These are phyloP conservation scores for Dysphania ambrosioides DNA, from an alignment of 148 eudicot genomes.

Conservation along the genomic window DNA sequence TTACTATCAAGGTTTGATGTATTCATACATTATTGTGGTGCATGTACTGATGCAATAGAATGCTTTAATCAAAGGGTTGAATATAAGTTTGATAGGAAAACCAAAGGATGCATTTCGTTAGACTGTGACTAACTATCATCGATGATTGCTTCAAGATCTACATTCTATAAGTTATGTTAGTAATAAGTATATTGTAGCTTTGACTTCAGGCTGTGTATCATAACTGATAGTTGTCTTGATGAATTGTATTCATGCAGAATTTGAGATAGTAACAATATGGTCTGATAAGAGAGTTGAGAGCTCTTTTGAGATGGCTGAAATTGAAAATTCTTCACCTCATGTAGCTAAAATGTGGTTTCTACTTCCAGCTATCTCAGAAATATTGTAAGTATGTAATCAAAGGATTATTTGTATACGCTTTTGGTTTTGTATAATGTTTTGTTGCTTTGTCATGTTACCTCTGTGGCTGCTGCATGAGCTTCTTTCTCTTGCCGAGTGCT, in stretches of 20 bases:
- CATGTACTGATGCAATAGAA: background rate
- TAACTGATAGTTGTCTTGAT: constrained; percentile 14
- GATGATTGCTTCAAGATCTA: background rate
- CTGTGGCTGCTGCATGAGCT: background rate
- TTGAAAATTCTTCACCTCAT: constrained; percentile 81
- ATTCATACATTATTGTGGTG: background rate
- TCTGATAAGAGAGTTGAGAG: constrained; percentile 62
- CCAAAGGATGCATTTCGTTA: background rate
- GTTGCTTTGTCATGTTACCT: background rate
- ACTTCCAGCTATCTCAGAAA: constrained; percentile 42
- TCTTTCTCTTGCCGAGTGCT: no score
- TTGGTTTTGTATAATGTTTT: background rate
- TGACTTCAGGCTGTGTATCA: background rate
- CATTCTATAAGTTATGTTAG: background rate
- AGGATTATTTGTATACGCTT: background rate
- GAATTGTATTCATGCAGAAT: constrained; percentile 46
- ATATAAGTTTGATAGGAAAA: constrained; percentile 10
- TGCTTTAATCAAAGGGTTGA: constrained; percentile 9
- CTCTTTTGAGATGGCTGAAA: constrained; percentile 95
- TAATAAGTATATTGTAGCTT: background rate
- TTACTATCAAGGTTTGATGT: constrained; percentile 1
- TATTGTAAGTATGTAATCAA: constrained; percentile 43
- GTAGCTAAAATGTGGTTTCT: constrained; percentile 88
- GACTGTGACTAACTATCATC: background rate
- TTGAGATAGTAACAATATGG: constrained; percentile 70